These are phyloP conservation scores for Saccharomycopsis sp. DNA, from an alignment of 805 yeast species.

Conservation along the genomic window DNA sequence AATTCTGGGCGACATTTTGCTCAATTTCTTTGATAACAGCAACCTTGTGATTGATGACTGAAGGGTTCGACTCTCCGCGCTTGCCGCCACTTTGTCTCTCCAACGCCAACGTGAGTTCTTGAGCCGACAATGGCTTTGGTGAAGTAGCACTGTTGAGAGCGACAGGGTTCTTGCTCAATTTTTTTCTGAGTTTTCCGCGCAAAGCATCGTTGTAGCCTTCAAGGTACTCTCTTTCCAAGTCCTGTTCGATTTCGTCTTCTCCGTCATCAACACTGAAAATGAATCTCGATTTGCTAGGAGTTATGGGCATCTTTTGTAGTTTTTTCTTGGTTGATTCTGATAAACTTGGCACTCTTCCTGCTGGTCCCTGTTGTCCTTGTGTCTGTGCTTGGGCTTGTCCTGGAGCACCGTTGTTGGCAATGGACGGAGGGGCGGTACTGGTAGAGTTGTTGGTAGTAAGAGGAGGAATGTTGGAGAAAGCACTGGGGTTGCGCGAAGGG, in stretches of 20 bases:
- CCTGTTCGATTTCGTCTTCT: constrained; percentile 59
- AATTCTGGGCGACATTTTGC: constrained; percentile 21
- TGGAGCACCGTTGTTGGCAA: not conserved
- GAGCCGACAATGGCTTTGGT: constrained; percentile 11
- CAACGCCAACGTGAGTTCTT: constrained; percentile 5
- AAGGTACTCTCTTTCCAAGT: constrained; percentile 46
- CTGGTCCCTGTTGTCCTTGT: not conserved
- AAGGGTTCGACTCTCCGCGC: not conserved
- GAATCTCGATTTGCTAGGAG: constrained; percentile 20
- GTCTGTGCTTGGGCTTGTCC: not conserved
- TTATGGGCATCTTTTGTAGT: constrained; percentile 16
- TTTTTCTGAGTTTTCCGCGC: constrained; percentile 35
- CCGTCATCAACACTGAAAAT: constrained; percentile 80
- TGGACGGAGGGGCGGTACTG: not conserved
- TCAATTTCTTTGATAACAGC: constrained; percentile 19
- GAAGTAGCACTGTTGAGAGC: constrained; percentile 8
- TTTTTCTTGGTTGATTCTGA: constrained; percentile 9
- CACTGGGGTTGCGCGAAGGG: constrained; percentile 9
- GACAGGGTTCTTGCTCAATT: constrained; percentile 23
- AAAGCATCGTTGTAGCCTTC: constrained; percentile 73
- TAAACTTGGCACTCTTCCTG: constrained; percentile 6
- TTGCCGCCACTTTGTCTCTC: not conserved
- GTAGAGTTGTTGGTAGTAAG: not conserved
- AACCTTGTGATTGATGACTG: not conserved
- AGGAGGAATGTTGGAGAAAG: not conserved